These are phyloP conservation scores for Pelagomonas calceolata DNA, from an alignment of 108 stramenopile genomes.

Conservation along the genomic window DNA sequence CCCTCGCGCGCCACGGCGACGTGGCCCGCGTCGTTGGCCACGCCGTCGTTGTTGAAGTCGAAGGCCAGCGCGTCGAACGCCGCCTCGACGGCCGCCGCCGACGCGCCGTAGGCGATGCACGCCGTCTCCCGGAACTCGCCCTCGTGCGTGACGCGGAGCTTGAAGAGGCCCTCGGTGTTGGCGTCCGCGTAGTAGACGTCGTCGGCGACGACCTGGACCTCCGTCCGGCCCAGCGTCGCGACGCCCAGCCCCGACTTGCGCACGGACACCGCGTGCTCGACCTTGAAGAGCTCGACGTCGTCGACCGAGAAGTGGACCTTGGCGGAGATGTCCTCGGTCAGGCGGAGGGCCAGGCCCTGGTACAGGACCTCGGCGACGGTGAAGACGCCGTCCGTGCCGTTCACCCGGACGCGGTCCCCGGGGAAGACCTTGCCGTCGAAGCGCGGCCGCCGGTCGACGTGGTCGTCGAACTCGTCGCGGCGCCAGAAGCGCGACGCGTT, in stretches of 20 bases:
- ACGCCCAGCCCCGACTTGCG: slow-evolving; percentile 1
- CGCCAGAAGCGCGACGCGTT: background rate
- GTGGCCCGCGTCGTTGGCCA: slow-evolving; percentile 40
- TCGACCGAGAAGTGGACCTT: background rate
- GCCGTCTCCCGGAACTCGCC: slow-evolving; percentile 25
- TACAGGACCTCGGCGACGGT: slow-evolving; percentile 5
- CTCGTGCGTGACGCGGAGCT: slow-evolving; percentile 21
- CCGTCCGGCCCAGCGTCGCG: background rate
- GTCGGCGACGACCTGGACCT: slow-evolving; percentile 18
- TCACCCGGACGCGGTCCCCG: background rate
- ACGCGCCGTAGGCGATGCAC: slow-evolving; percentile 45
- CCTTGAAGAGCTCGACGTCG: background rate
- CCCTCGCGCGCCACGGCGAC: slow-evolving; percentile 44
- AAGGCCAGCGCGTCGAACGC: slow-evolving; percentile 38
- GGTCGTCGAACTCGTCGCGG: background rate
- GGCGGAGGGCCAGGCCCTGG: slow-evolving; percentile 16
- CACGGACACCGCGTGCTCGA: slow-evolving; percentile 3
- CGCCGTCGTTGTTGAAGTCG: slow-evolving; percentile 52
- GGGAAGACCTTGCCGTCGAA: background rate
- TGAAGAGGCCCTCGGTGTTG: slow-evolving; percentile 23
- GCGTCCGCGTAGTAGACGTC: slow-evolving; percentile 4
- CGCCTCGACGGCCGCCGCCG: slow-evolving; percentile 36
- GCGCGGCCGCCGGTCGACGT: background rate
- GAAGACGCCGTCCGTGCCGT: background rate
- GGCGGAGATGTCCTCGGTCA: slow-evolving; percentile 5